phyloP scores from a whole-genome alignment of 495 filamentous ascomycete species.

The Immersiella caudata region DNA sequence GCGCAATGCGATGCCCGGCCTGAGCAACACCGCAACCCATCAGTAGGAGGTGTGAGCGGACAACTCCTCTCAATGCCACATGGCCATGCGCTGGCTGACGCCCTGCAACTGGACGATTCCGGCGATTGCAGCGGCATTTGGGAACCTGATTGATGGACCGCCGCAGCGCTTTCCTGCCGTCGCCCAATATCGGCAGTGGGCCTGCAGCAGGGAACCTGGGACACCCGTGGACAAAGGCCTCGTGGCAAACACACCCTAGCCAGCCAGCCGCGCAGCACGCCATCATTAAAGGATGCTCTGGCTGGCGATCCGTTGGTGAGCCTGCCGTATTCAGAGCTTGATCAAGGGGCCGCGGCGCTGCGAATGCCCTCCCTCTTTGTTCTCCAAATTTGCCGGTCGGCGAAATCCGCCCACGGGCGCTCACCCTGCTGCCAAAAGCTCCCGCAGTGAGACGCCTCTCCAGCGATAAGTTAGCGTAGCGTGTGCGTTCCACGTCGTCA shows the following conservation, averaged over 20 bases:
- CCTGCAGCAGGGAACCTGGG: slow-evolving; percentile 19
- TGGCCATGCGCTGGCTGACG: slow-evolving; percentile 13
- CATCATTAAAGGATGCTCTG: background rate
- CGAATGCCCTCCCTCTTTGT: background rate
- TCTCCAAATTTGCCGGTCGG: background rate
- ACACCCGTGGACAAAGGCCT: slow-evolving; percentile 20
- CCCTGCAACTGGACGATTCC: slow-evolving; percentile 6
- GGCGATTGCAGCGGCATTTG: slow-evolving; percentile 15
- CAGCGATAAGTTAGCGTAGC: background rate
- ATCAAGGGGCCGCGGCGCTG: background rate
- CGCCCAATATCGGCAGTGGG: slow-evolving; percentile 18
- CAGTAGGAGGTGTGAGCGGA: background rate
- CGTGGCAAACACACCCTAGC: slow-evolving; percentile 17
- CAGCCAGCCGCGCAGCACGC: slow-evolving; percentile 9
- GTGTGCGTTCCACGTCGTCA: background rate
- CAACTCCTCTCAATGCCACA: background rate
- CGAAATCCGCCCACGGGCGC: background rate
- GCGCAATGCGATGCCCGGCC: slow-evolving; percentile 10
- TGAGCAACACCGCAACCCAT: background rate
- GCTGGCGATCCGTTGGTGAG: background rate
- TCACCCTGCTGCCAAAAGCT: background rate
- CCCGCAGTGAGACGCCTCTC: background rate
- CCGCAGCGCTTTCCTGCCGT: background rate
- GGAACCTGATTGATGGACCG: slow-evolving; percentile 3
- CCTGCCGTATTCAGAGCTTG: background rate